Conservation (phyloP, 192 early-diverging fungal species). For the Funneliformis geosporum region DNA sequence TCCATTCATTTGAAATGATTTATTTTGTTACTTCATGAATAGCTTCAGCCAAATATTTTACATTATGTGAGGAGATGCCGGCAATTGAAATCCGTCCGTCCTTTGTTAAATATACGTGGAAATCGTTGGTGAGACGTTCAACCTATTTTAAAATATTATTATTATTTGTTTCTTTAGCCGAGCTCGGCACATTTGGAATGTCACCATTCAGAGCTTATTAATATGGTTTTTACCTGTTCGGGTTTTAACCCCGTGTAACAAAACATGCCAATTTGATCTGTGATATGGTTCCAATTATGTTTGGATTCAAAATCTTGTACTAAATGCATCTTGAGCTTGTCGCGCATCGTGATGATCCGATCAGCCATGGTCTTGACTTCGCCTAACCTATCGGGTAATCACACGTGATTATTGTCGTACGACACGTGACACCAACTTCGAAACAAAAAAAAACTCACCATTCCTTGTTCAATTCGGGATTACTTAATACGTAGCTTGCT, state of each 20-base stretch:
- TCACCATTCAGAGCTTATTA: too few species aligned
- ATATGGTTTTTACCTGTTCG: slow-evolving; percentile 61
- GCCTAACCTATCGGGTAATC: slow-evolving; percentile 38
- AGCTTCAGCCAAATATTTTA: slow-evolving; percentile 93
- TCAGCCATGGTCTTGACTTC: slow-evolving; percentile 98
- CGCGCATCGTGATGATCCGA: slow-evolving; percentile 94
- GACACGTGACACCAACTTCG: not conserved
- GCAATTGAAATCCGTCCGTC: slow-evolving; percentile 98
- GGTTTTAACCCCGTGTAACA: slow-evolving; percentile 91
- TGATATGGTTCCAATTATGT: slow-evolving; percentile 89
- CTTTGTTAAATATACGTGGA: slow-evolving; percentile 90
- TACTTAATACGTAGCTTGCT: slow-evolving; percentile 82
- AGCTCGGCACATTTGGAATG: not conserved
- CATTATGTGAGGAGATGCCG: slow-evolving; percentile 90
- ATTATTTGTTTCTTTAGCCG: not conserved
- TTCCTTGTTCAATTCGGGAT: slow-evolving; percentile 70
- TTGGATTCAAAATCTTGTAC: slow-evolving; percentile 81
- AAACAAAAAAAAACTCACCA: slow-evolving; percentile 54
- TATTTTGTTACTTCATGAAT: slow-evolving; percentile 93
- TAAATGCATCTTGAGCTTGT: slow-evolving; percentile 72
- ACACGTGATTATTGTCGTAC: not conserved
- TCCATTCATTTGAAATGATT: not conserved
- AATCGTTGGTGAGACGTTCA: slow-evolving; percentile 77
- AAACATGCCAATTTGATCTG: slow-evolving; percentile 98
- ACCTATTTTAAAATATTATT: slow-evolving; percentile 42